phyloP scores from a whole-genome alignment of 2,329 filamentous ascomycete species.

The Aspergillus felis region DNA sequence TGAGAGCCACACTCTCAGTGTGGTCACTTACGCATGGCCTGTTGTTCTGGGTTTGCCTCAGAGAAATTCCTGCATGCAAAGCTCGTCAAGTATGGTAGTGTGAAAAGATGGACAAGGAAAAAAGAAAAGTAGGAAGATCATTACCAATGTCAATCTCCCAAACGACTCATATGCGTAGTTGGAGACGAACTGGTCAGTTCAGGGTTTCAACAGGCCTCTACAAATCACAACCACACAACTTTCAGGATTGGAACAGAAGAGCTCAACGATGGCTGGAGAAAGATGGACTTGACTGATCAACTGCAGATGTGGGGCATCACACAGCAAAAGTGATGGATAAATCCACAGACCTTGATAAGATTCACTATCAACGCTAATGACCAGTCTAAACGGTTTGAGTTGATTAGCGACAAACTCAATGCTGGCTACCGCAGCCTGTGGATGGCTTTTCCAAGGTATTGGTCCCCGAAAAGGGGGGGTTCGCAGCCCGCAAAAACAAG shows the following conservation, averaged over 20 bases:
- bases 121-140: not conserved
- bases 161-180: not conserved
- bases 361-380: not conserved
- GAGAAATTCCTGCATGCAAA: not conserved
- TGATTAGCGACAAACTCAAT: not conserved
- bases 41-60: not conserved
- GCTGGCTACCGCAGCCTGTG: not conserved
- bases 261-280: constrained; percentile 1
- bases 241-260: not conserved
- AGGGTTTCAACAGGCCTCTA: not conserved
- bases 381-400: not conserved
- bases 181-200: not conserved
- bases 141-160: not conserved
- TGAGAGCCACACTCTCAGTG: not conserved
- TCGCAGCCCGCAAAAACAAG: not conserved
- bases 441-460: not conserved
- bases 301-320: constrained; percentile 4
- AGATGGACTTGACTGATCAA: constrained; percentile 8
- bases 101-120: too few species aligned
- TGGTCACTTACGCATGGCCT: too few species aligned
- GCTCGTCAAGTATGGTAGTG: not conserved
- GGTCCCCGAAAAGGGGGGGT: not conserved
- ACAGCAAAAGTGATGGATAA: constrained; percentile 1
- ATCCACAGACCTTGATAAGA: constrained; percentile 9
- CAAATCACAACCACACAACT: not conserved